Evolutionary conservation across 108 stramenopile genomes (phyloP).

Genomic region (Skeletonema tropicum): DNA sequence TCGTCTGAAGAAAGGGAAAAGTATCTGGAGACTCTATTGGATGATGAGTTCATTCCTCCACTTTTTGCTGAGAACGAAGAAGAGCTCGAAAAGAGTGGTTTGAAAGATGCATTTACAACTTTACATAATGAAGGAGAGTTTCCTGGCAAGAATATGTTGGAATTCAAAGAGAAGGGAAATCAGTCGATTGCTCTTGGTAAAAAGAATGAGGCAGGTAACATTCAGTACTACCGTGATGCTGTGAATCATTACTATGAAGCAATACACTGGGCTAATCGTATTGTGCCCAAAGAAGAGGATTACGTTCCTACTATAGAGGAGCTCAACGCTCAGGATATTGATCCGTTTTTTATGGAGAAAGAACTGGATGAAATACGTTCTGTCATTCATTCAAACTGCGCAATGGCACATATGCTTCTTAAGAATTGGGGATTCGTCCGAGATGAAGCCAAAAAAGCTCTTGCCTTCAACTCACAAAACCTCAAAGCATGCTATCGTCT

Average conservation of each 20-base stretch:
- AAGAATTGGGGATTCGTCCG: slow-evolving; percentile 89
- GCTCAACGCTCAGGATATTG: slow-evolving; percentile 30
- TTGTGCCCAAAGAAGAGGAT: slow-evolving; percentile 66
- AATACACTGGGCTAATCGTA: slow-evolving; percentile 76
- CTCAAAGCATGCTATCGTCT: slow-evolving; percentile 90
- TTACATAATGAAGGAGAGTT: slow-evolving; percentile 78
- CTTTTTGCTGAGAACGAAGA: slow-evolving; percentile 72
- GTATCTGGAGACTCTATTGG: slow-evolving; percentile 79
- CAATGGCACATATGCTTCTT: slow-evolving; percentile 81
- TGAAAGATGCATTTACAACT: slow-evolving; percentile 80
- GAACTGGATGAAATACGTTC: slow-evolving; percentile 77
- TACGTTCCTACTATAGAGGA: slow-evolving; percentile 60
- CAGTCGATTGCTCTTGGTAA: slow-evolving; percentile 77
- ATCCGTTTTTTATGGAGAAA: slow-evolving; percentile 60
- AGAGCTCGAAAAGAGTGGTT: slow-evolving; percentile 74
- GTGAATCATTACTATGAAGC: slow-evolving; percentile 90
- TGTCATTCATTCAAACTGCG: slow-evolving; percentile 74
- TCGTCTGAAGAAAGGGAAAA: slow-evolving; percentile 77
- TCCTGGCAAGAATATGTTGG: slow-evolving; percentile 72
- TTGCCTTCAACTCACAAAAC: slow-evolving; percentile 69
- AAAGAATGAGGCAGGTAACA: slow-evolving; percentile 79
- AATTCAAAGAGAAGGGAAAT: slow-evolving; percentile 77
- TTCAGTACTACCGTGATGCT: slow-evolving; percentile 90
- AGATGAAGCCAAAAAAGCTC: slow-evolving; percentile 67
- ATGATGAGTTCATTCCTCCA: slow-evolving; percentile 91